phyloP scores from a whole-genome alignment of 345 rosid species.

The Acer yangbiense region DNA sequence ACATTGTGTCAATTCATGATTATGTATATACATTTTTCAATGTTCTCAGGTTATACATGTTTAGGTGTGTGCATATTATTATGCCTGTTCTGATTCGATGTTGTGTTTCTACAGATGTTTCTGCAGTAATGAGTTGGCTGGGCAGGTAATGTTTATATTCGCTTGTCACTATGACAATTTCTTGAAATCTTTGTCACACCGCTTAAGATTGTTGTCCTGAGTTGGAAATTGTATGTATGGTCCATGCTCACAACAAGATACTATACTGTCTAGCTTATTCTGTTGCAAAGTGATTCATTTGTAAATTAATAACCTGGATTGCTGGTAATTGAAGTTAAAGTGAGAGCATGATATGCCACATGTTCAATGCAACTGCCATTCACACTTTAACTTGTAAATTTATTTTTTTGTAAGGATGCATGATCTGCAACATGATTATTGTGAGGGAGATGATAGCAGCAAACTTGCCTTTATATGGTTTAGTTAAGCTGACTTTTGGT shows the following conservation, averaged over 20 bases:
- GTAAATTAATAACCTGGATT: background rate
- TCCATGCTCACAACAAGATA: background rate
- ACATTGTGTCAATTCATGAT: background rate
- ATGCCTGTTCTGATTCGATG: constrained; percentile 20
- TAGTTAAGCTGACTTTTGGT: background rate
- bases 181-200: background rate
- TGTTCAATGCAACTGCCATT: background rate
- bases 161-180: background rate
- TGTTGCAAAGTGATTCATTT: background rate
- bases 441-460: background rate
- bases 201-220: background rate
- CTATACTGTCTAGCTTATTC: background rate
- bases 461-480: background rate
- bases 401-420: background rate
- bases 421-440: background rate
- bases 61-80: background rate
- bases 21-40: background rate
- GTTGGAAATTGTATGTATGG: background rate
- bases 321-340: background rate
- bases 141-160: constrained; percentile 58
- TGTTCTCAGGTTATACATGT: background rate
- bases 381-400: background rate
- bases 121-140: constrained; percentile 56
- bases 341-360: background rate
- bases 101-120: constrained; percentile 59